A percentile compares a stretch with the other conserved stretches of the same genome.
Evolutionary conservation across 306 rosid genomes (phyloP).

Genomic region (Parietaria judaica): DNA sequence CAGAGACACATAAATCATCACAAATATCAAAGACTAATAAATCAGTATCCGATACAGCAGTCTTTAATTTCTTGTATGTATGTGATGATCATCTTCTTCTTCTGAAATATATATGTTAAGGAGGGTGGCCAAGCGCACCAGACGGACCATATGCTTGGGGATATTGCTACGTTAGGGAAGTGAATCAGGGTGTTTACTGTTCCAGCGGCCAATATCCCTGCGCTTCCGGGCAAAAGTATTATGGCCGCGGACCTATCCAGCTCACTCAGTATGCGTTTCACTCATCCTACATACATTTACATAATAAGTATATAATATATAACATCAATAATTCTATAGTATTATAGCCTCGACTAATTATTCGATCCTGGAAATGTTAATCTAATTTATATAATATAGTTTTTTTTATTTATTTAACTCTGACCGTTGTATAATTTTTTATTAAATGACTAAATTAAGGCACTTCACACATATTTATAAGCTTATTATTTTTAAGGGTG

Average conservation of each 20-base stretch:
- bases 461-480: neutral
- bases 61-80: neutral
- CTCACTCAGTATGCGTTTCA: slow-evolving; percentile 22
- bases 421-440: neutral
- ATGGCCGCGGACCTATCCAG: slow-evolving; percentile 58
- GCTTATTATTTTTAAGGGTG: neutral
- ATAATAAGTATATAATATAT: too few species aligned
- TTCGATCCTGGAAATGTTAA: too few species aligned
- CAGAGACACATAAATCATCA: too few species aligned
- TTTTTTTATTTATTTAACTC: neutral
- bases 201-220: slow-evolving; percentile 19
- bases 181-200: slow-evolving; percentile 12
- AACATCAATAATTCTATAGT: neutral
- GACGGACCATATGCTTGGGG: slow-evolving; percentile 78
- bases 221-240: slow-evolving; percentile 40
- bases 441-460: neutral
- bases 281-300: neutral
- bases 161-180: slow-evolving; percentile 39
- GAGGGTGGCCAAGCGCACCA: slow-evolving; percentile 56
- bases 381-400: too few species aligned
- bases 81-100: neutral
- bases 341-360: too few species aligned
- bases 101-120: neutral
- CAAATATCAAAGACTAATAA: too few species aligned
- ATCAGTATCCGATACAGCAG: neutral